phyloP scores from a whole-genome alignment of 108 stramenopile genomes.

The Seminavis robusta region DNA sequence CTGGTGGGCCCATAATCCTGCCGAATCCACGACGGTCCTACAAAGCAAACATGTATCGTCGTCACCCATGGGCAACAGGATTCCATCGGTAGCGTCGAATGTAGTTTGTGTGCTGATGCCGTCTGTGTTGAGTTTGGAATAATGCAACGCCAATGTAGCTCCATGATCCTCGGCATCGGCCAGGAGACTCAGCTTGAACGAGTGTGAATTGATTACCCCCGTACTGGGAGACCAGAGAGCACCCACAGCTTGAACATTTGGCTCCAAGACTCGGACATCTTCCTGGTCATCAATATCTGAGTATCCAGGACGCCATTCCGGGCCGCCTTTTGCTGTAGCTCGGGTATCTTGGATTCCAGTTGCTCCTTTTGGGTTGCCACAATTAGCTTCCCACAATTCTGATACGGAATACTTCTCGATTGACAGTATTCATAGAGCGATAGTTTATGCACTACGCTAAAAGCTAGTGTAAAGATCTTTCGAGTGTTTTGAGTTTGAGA shows the following conservation, averaged over 20 bases:
- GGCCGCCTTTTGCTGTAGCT: conserved; percentile 11
- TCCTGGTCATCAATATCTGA: conserved; percentile 42
- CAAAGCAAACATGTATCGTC: conserved; percentile 53
- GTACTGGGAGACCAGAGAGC: conserved; percentile 79
- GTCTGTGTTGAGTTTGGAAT: too few species aligned
- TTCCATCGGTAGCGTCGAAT: too few species aligned
- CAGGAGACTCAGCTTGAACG: conserved; percentile 55
- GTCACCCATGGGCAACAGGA: neutral
- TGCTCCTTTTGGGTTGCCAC: conserved; percentile 63
- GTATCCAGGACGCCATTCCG: conserved; percentile 72
- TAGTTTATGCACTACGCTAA: conserved; percentile 73
- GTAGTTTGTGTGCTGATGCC: too few species aligned
- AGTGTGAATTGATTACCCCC: conserved; percentile 77
- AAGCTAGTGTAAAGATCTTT: too few species aligned
- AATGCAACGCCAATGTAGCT: conserved; percentile 49
- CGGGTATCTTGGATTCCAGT: conserved; percentile 8
- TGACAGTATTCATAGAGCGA: conserved; percentile 70
- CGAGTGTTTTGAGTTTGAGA: too few species aligned
- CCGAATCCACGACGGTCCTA: conserved; percentile 61
- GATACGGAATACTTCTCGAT: conserved; percentile 38
- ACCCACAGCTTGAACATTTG: conserved; percentile 39
- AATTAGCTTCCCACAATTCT: conserved; percentile 67
- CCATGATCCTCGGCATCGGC: conserved; percentile 71
- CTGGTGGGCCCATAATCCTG: conserved; percentile 59
- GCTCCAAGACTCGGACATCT: conserved; percentile 60